phyloP scores from a whole-genome alignment of 305 asterid genomes.

The Fraxinus angustifolia region DNA sequence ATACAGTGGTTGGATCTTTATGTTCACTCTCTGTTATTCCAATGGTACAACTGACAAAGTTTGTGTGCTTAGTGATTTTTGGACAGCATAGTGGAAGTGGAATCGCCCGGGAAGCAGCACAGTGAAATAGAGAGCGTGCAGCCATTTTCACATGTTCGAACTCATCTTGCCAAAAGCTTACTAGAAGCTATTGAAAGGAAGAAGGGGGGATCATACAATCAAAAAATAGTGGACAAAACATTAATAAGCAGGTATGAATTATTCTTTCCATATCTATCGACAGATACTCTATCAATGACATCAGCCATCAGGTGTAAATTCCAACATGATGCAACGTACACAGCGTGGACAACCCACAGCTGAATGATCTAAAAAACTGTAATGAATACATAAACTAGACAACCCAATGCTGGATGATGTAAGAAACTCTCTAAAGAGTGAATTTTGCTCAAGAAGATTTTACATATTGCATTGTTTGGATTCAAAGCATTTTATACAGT shows the following conservation, averaged over 20 bases:
- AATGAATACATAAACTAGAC: neutral
- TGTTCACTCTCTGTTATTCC: conserved; percentile 39
- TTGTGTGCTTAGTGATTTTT: conserved; percentile 33
- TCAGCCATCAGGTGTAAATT: neutral
- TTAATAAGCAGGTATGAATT: conserved; percentile 13
- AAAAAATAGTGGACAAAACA: conserved; percentile 19
- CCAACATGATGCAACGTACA: conserved; percentile 15
- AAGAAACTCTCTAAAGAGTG: neutral
- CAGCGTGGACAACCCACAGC: neutral
- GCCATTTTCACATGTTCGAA: conserved; percentile 93
- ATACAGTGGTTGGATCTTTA: conserved; percentile 28
- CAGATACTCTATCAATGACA: conserved; percentile 3
- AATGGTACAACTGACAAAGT: conserved; percentile 28
- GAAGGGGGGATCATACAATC: conserved; percentile 17
- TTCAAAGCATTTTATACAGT: neutral
- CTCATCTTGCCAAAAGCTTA: conserved; percentile 97
- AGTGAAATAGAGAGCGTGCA: conserved; percentile 94
- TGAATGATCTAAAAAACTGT: neutral
- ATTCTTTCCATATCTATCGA: conserved; percentile 10
- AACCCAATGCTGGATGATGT: neutral
- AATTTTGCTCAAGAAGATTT: neutral
- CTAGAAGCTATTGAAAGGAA: conserved; percentile 60
- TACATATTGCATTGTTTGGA: neutral
- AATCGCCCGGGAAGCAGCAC: conserved; percentile 95
- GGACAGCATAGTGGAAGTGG: conserved; percentile 60